Base-by-base conservation (phyloP, 2,329 filamentous ascomycete species). In the Neospermospora avenae region DNA sequence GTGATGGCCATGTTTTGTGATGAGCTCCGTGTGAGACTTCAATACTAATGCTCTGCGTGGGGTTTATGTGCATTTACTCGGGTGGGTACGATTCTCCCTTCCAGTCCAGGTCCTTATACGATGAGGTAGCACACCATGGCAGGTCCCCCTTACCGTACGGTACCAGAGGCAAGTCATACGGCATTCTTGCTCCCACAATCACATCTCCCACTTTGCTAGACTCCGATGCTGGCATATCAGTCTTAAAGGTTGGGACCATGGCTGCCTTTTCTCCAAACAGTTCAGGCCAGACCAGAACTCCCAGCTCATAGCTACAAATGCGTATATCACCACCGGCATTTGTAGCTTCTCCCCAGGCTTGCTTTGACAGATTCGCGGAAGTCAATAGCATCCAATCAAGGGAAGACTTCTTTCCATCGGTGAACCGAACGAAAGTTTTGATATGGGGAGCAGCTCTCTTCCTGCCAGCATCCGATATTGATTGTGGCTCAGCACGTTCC, bases 321-420 rank as follows among this genome's bases (percentile, higher is more conserved):
- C 87, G 81, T 31, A 91, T 77, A 67, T 90, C 82, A 0, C 83
- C 84, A 0, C 79, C 77, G 3, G 77, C 11, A 62, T 81, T 84
- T 1, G 72, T 73, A 2, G 82, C 78, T 39, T 88, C 85, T 1
- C 92, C 92, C 93, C 92, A 96, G 0, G 92, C 92, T 74, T 96
- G 91, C 63, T 87, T 93, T 1, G 90, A 95, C 2, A 96, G 73
- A 67, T 96, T 96, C n/a, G 92, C 91, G n/a, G 90, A 95, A 0
- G 91, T 96, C 2, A 96, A 73, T 64, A 96, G 79, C 1, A 90
- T 91, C 93, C 92, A 96, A 57, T 62, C 63, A 16, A 64, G 60
- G 25, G 55, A 31, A 31, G 55, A 44, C 3, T 44, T 25, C 20
- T 20, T 51, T 4, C 22, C 14, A 55, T 72, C 65, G 56, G 77